Percentiles rank a stretch among this genome's conserved stretches.
phyloP scores from a whole-genome alignment of 768 basidiomycete genomes.

The Boletus subcaerulescens region DNA sequence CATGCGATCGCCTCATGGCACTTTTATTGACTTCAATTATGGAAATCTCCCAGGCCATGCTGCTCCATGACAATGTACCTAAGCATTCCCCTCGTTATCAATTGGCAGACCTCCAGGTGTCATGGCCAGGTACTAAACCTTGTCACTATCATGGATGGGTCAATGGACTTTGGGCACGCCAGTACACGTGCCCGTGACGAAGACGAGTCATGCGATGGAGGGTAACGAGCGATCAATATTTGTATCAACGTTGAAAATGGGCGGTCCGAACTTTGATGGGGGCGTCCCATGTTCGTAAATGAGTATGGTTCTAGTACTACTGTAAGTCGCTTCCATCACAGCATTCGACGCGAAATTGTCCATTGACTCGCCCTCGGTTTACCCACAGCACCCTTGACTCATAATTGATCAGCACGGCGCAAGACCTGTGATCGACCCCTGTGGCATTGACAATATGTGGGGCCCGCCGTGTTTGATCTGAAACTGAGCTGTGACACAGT shows the following conservation, averaged over 20 bases:
- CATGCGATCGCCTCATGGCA: slow-evolving; percentile 32
- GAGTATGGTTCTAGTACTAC: too few species aligned
- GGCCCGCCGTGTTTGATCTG: neutral
- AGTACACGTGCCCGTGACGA: slow-evolving; percentile 1
- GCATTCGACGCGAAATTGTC: neutral
- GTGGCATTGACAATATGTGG: neutral
- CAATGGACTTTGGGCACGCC: neutral
- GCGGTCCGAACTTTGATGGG: slow-evolving; percentile 1
- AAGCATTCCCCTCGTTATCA: neutral
- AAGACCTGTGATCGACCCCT: too few species aligned
- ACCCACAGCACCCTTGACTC: slow-evolving; percentile 3
- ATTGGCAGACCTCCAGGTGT: slow-evolving; percentile 13
- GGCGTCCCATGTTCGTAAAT: neutral
- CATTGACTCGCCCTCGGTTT: slow-evolving; percentile 5
- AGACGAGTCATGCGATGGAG: neutral
- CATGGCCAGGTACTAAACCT: slow-evolving; percentile 11
- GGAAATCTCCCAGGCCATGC: slow-evolving; percentile 9
- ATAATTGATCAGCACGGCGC: neutral
- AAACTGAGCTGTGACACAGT: neutral
- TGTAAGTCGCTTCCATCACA: slow-evolving; percentile 7
- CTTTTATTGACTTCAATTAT: neutral
- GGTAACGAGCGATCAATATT: neutral
- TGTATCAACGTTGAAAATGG: neutral
- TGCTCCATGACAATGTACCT: slow-evolving; percentile 1
- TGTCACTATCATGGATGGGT: neutral